Evolutionary conservation across 176 grass and related monocot species (phyloP).

Genomic region (Leersia perrieri): DNA sequence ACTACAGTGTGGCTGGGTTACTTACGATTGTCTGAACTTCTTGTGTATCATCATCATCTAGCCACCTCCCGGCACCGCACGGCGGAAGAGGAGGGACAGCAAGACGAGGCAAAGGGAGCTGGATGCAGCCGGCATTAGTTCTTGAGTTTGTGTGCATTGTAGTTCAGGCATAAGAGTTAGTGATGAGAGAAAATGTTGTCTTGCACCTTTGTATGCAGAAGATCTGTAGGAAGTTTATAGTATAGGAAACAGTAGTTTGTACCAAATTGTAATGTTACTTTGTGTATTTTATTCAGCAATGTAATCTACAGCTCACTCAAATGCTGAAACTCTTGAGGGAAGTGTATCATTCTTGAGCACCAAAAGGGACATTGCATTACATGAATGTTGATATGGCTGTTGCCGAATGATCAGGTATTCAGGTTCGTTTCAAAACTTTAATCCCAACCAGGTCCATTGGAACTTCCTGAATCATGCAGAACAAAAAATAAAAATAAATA

Average conservation of each 20-base stretch:
- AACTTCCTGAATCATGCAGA: too few species aligned
- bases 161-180: background rate
- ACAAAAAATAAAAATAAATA: too few species aligned
- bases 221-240: background rate
- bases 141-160: slow-evolving; percentile 24
- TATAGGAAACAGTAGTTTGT: background rate
- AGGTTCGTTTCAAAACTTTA: too few species aligned
- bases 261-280: background rate
- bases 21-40: background rate
- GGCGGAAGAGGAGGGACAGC: slow-evolving; percentile 38
- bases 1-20: background rate
- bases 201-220: background rate
- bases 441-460: too few species aligned
- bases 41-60: slow-evolving; percentile 4
- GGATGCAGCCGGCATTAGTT: slow-evolving; percentile 24
- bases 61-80: slow-evolving; percentile 50
- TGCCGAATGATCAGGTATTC: too few species aligned
- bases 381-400: too few species aligned
- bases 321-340: background rate
- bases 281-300: background rate
- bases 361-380: background rate
- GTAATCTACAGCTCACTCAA: background rate
- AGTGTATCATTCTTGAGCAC: too few species aligned
- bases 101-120: slow-evolving; percentile 28
- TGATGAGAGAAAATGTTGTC: background rate